Evolutionary conservation across 23 red algal genomes (phyloP).

Genomic region (Gracilaria gracilis): DNA sequence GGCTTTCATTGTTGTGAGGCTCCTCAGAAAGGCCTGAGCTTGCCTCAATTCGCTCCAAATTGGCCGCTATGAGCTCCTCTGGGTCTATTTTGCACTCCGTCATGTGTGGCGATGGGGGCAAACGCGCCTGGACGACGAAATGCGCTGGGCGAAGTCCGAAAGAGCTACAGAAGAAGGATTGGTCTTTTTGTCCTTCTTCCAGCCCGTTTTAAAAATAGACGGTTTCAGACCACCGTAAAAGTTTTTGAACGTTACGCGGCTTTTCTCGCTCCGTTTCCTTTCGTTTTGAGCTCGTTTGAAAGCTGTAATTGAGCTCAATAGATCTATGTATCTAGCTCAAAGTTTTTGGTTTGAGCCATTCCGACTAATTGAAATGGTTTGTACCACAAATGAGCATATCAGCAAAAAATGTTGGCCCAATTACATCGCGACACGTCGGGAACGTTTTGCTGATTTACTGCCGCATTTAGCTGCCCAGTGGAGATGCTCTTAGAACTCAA

Average conservation of each 20-base stretch:
- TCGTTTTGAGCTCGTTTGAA: background rate
- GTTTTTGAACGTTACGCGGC: background rate
- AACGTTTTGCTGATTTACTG: too few species aligned
- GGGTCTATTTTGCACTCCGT: background rate
- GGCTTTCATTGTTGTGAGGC: conserved; percentile 56
- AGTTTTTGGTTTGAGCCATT: background rate
- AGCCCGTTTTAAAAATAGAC: background rate
- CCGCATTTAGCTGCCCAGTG: too few species aligned
- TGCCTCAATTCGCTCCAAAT: background rate
- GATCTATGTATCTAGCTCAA: background rate
- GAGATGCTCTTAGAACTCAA: too few species aligned
- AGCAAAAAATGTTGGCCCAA: too few species aligned
- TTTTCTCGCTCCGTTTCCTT: background rate
- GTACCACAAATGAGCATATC: background rate
- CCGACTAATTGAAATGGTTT: conserved; percentile 8
- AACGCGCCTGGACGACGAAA: background rate
- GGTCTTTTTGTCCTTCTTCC: background rate
- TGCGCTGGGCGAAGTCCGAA: background rate
- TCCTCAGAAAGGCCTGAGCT: conserved; percentile 48
- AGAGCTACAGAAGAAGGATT: background rate
- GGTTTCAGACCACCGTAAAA: background rate
- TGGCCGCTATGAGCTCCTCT: background rate
- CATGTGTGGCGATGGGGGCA: background rate
- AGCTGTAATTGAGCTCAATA: background rate
- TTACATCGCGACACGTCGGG: too few species aligned